phyloP scores from a whole-genome alignment of 306 rosid genomes.

The Myrica gale region DNA sequence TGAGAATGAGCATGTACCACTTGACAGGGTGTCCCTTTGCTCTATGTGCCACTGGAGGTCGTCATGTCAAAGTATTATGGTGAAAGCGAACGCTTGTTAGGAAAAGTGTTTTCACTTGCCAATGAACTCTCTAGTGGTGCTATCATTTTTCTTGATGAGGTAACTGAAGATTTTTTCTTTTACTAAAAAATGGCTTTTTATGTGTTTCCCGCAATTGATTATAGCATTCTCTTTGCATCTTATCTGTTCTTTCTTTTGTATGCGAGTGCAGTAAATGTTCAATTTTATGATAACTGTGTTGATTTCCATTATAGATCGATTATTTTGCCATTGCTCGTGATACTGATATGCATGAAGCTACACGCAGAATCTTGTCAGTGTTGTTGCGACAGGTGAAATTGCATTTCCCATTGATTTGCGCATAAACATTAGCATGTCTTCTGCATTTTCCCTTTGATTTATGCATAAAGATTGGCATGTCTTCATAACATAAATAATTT shows the following conservation, averaged over 20 bases:
- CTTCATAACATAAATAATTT: background rate
- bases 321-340: conserved; percentile 85
- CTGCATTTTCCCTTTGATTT: background rate
- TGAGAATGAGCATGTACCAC: conserved; percentile 24
- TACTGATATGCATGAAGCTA: conserved; percentile 84
- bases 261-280: background rate
- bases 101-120: conserved; percentile 79
- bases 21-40: conserved; percentile 77
- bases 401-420: background rate
- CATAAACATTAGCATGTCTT: too few species aligned
- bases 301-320: conserved; percentile 51
- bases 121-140: conserved; percentile 73
- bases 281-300: conserved; percentile 13
- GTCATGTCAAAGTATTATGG: conserved; percentile 82
- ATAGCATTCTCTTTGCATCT: background rate
- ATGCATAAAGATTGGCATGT: background rate
- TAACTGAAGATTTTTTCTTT: conserved; percentile 30
- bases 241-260: background rate
- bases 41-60: conserved; percentile 86
- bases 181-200: conserved; percentile 4
- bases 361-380: conserved; percentile 74
- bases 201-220: background rate
- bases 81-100: conserved; percentile 85
- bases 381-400: conserved; percentile 53
- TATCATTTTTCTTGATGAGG: conserved; percentile 88